phyloP scores from a whole-genome alignment of 169 alveolate species.

The Cryptosporidium muris region DNA sequence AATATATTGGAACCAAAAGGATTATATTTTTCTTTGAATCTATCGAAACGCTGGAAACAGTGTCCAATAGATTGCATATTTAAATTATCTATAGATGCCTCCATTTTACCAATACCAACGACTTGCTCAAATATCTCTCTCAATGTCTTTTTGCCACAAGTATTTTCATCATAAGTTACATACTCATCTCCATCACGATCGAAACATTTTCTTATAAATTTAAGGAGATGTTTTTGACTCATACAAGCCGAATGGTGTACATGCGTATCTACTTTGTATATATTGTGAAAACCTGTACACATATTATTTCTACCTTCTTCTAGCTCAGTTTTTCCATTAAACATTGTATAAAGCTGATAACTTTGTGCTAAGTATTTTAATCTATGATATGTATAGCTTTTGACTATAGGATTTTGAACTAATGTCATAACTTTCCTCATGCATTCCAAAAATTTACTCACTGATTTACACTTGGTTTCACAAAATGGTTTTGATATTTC shows the following conservation, averaged over 20 bases:
- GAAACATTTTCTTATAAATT: conserved; percentile 81
- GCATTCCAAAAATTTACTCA: conserved; percentile 35
- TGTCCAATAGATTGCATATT: conserved; percentile 87
- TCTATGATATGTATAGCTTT: conserved; percentile 78
- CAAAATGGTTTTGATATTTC: conserved; percentile 11
- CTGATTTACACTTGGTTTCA: conserved; percentile 53
- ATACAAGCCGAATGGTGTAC: conserved; percentile 91
- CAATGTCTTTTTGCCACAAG: conserved; percentile 75
- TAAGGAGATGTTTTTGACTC: conserved; percentile 88
- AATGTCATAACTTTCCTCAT: conserved; percentile 54
- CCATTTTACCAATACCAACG: conserved; percentile 77
- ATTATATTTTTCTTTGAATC: conserved; percentile 89
- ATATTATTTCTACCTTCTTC: conserved; percentile 75
- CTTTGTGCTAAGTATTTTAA: conserved; percentile 76
- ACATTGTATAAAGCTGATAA: conserved; percentile 77
- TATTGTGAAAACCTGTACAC: conserved; percentile 90
- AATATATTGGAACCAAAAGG: conserved; percentile 87
- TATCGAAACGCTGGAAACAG: conserved; percentile 90
- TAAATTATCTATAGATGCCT: conserved; percentile 80
- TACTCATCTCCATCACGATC: conserved; percentile 73
- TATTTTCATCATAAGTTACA: conserved; percentile 76
- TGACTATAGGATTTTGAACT: conserved; percentile 75
- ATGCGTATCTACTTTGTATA: conserved; percentile 92
- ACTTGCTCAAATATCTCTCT: conserved; percentile 79
- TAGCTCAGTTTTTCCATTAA: conserved; percentile 79